Evolutionary conservation across 2,329 filamentous ascomycete species (phyloP).

Genomic region (Cladosporium sp.): DNA sequence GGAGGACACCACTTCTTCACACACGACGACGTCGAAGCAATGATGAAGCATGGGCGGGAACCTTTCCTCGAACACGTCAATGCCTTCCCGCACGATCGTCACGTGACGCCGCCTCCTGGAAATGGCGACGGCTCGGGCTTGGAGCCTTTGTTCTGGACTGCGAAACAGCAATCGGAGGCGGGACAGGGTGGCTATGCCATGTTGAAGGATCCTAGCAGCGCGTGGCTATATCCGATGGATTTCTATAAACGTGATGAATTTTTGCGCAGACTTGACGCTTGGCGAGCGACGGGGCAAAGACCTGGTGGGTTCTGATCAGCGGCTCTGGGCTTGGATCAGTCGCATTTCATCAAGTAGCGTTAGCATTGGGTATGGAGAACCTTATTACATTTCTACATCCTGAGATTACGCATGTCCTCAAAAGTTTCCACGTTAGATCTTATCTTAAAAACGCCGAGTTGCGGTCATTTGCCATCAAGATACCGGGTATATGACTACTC

Average conservation of each 20-base stretch:
- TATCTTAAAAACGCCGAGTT: too few species aligned
- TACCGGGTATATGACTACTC: too few species aligned
- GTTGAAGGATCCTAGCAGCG: not conserved
- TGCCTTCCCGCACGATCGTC: not conserved
- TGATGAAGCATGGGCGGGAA: not conserved
- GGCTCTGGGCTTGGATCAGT: not conserved
- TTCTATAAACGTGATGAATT: not conserved
- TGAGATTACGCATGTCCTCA: not conserved
- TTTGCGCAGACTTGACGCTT: not conserved
- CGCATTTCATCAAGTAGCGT: not conserved
- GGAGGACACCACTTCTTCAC: slow-evolving; percentile 8
- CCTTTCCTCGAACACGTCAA: not conserved
- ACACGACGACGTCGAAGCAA: slow-evolving; percentile 11
- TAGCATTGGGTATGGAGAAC: not conserved
- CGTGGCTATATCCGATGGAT: not conserved
- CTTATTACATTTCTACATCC: not conserved
- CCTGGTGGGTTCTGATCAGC: not conserved
- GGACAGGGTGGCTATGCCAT: not conserved
- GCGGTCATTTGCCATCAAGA: too few species aligned
- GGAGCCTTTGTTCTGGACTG: slow-evolving; percentile 7
- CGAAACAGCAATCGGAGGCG: not conserved
- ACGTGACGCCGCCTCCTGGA: slow-evolving; percentile 6
- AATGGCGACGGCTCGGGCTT: slow-evolving; percentile 3
- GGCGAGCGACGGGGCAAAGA: not conserved
- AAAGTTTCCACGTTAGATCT: too few species aligned